phyloP scores from a whole-genome alignment of 2,329 filamentous ascomycete species.

The Diaporthe sp. region DNA sequence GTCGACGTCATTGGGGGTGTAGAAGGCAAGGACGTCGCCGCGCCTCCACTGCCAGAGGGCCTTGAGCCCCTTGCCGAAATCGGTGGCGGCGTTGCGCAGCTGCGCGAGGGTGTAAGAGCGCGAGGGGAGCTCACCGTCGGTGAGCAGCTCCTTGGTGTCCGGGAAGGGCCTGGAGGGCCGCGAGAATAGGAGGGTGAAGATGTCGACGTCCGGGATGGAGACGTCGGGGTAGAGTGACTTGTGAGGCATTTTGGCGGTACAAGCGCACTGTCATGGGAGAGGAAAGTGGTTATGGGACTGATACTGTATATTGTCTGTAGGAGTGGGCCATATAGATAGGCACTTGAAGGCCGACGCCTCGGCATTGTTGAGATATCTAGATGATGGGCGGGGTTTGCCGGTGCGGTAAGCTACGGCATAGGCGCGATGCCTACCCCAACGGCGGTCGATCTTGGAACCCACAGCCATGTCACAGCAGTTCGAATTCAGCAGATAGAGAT shows the following conservation, averaged over 20 bases:
- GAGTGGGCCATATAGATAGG: not conserved
- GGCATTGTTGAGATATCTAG: slow-evolving; percentile 2
- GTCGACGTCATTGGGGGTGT: slow-evolving; percentile 89
- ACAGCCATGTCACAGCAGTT: not conserved
- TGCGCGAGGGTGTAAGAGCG: slow-evolving; percentile 78
- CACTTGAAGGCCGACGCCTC: slow-evolving; percentile 2
- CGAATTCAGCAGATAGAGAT: not conserved
- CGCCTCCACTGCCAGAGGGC: slow-evolving; percentile 83
- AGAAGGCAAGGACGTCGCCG: slow-evolving; percentile 86
- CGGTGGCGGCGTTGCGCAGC: slow-evolving; percentile 73
- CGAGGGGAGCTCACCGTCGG: slow-evolving; percentile 76
- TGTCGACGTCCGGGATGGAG: slow-evolving; percentile 79
- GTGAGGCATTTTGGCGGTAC: slow-evolving; percentile 73
- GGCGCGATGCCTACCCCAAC: slow-evolving; percentile 15
- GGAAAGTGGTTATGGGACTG: not conserved
- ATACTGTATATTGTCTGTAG: not conserved
- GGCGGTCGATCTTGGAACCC: not conserved
- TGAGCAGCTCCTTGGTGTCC: slow-evolving; percentile 84
- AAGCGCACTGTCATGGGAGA: not conserved
- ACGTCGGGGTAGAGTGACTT: slow-evolving; percentile 75
- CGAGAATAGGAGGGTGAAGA: slow-evolving; percentile 86
- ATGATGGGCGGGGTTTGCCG: slow-evolving; percentile 8
- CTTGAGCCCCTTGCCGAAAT: slow-evolving; percentile 86
- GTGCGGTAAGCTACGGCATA: slow-evolving; percentile 27
- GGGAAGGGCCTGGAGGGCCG: slow-evolving; percentile 73